Evolutionary conservation across 1,284 basidiomycete genomes (phyloP), one percentile per base, ranked within the genome.

Genomic region (Ceratobasidium papillatum): DNA sequence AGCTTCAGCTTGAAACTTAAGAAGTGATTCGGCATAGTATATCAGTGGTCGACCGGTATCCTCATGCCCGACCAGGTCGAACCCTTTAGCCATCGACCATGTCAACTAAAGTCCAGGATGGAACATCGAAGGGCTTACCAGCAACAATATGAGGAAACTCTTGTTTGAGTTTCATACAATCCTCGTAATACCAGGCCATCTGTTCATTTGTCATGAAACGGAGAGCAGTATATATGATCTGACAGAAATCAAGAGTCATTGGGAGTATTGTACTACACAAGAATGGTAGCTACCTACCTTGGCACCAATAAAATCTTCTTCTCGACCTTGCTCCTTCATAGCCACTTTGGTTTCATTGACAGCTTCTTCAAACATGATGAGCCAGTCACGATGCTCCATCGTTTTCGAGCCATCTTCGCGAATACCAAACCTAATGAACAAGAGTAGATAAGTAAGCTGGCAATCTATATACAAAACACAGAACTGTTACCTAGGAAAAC

Each of bases 51-150:
- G 83, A 14, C 89, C 79, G 1, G 83, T 82, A 78, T 94, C 90
- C 78, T 94, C 92, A 75, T 91, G 86, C 7, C 92, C 93, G 17
- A 94, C 93, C 22, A 94, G 85, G 82, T 94, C 93, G 78, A 94
- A 94, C 0, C 92, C 91, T 91, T 71, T 1, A 25, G 43, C n/a
- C 14, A 22, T 30, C 27, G 0, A 1, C 11, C 25, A 30, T 19
- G 58, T 41, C n/a, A 38, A 5, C 25, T 3, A 2, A 12, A 38
- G 3, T 2, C 5, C 41, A 19, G 25, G 25, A 27, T 12, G 41
- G 27, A 47, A 3, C 0, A 8, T 0, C 9, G 17, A 38, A 45
- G 19, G 17, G 76, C 82, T 22, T 63, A 88, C 90, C 91, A 34
- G 88, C 87, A 66, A 94, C 89, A 65, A 92, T 81, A 77, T 92